Conservation (phyloP, 345 rosid genomes). For the Eucalyptus brandiana region DNA sequence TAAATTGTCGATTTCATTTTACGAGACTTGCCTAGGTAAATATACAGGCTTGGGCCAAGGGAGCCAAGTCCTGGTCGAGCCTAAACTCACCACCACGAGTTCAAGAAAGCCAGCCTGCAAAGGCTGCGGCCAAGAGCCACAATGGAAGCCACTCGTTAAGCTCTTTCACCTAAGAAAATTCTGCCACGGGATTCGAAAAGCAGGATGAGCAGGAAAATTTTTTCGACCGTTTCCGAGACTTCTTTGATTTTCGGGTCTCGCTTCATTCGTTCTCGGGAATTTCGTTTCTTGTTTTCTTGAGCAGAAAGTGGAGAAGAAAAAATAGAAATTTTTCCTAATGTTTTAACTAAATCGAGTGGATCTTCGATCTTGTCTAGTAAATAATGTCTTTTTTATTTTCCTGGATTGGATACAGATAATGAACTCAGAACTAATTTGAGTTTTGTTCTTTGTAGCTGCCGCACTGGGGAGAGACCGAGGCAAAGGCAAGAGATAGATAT, state of each 20-base stretch:
- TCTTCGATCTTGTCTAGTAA: neutral
- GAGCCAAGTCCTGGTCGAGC: neutral
- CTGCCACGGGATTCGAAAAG: no score
- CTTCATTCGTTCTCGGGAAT: neutral
- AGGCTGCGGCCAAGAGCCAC: neutral
- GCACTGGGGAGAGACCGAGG: conserved; percentile 48
- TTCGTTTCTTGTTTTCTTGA: neutral
- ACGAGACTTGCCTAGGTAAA: neutral
- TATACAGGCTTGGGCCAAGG: neutral
- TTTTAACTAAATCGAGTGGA: neutral
- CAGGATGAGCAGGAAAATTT: no score
- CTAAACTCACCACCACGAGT: neutral
- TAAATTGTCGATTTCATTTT: neutral
- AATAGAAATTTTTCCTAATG: neutral
- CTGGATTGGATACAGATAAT: neutral
- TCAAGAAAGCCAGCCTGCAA: neutral
- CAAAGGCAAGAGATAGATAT: conserved; percentile 40
- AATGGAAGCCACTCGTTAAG: neutral
- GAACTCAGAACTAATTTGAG: neutral
- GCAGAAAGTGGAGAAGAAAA: neutral
- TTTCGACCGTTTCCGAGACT: neutral
- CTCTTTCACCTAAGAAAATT: neutral
- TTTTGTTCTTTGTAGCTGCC: conserved; percentile 37
- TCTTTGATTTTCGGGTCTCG: neutral
- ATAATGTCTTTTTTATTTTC: neutral